phyloP scores from a whole-genome alignment of 1,284 basidiomycete species.

The Leccinum pallidistipes region DNA sequence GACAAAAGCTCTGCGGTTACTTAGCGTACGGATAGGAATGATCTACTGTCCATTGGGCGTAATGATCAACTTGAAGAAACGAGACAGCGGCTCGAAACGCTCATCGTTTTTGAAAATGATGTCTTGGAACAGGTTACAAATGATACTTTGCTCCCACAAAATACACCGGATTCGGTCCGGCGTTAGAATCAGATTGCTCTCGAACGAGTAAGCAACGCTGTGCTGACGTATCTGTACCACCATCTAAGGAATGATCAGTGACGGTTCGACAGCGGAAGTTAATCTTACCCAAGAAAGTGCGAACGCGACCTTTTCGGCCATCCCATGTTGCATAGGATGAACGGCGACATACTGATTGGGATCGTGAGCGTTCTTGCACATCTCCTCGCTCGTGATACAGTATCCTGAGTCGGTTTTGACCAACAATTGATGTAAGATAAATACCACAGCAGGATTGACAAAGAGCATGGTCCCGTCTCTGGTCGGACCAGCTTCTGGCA shows the following conservation, averaged over 20 bases:
- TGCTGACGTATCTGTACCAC: background rate
- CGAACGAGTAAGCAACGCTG: background rate
- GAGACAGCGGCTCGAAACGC: too few relatives aligned
- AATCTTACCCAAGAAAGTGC: background rate
- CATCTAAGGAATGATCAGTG: background rate
- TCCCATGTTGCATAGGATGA: background rate
- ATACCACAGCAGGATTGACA: background rate
- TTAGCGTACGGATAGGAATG: too few relatives aligned
- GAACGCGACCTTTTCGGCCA: background rate
- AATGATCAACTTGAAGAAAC: too few relatives aligned
- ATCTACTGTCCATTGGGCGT: too few relatives aligned
- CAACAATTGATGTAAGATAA: background rate
- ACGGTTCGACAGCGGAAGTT: background rate
- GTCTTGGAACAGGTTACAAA: too few relatives aligned
- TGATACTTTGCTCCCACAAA: too few relatives aligned
- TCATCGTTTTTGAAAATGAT: too few relatives aligned
- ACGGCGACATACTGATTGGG: background rate
- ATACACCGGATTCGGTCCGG: background rate
- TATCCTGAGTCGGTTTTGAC: background rate
- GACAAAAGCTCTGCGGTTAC: too few relatives aligned
- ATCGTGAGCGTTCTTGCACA: background rate
- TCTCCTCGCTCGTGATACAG: background rate
- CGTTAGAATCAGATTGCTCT: background rate
- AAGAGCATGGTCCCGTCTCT: background rate
- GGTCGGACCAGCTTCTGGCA: background rate